These are phyloP conservation scores for Poa annua DNA, from an alignment of 176 grass and related monocot genomes.

Conservation along the genomic window DNA sequence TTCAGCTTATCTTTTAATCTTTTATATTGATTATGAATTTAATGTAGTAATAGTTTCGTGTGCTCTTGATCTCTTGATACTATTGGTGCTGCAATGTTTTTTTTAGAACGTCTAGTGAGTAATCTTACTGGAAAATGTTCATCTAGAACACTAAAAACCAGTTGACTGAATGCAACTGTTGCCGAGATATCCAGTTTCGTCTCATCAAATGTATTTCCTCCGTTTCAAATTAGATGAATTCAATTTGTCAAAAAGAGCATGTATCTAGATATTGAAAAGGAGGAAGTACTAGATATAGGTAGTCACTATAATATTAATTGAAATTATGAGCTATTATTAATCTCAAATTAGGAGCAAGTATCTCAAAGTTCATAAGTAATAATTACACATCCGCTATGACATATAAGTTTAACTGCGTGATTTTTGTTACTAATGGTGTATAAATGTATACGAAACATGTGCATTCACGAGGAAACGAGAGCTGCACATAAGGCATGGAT, in stretches of 20 bases:
- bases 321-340: not conserved
- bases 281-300: not conserved
- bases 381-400: not conserved
- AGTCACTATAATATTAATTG: not conserved
- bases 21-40: not conserved
- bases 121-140: not conserved
- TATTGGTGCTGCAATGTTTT: constrained; percentile 1
- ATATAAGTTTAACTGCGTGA: constrained; percentile 16
- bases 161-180: not conserved
- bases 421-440: not conserved
- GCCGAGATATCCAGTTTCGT: not conserved
- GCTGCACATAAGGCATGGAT: constrained; percentile 16
- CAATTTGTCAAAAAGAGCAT: too few species aligned
- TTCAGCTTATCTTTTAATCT: constrained; percentile 17
- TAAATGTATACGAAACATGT: constrained; percentile 10
- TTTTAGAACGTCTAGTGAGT: not conserved
- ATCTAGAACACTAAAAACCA: not conserved
- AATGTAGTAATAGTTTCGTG: not conserved
- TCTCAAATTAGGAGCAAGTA: not conserved
- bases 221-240: too few species aligned
- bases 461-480: constrained; percentile 14
- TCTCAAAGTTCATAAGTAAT: not conserved
- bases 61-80: not conserved
- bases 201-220: not conserved
- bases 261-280: too few species aligned